Base-by-base conservation (phyloP, 305 asterid species). In the Fraxinus sp. region DNA sequence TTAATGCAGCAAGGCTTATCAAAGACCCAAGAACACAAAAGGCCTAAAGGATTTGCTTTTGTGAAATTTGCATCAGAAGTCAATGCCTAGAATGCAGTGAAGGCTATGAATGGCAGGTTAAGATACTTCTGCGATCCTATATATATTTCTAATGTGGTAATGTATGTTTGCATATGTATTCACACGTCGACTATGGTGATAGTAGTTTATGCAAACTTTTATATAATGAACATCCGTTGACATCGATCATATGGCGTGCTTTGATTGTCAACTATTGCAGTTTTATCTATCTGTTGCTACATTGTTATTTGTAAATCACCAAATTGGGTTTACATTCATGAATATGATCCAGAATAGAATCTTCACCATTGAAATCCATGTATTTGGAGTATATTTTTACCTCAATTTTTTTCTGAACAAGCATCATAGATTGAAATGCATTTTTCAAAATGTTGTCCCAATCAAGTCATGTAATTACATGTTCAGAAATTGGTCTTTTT, bases 31-130 rank as follows among this genome's bases (percentile, higher is more conserved):
- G 76, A 73, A 94, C 96, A 2, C 94, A 33, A 80, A 79, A 90
- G 97, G 88, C 93, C 91, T 30, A 94, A 92, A 83, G 97, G 98
- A 79, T 95, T 93, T 81, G 97, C 93, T 79, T 95, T 93, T 81
- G 94, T 92, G 33, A 88, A 83, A 86, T 94, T 92, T 88, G 91
- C 78, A 8, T 85, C 93, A 5, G 93, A 90, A 80, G 52, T 83
- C 59, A 91, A 91, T 80, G 97, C 97, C 30, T 92, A 82, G 64
- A 91, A 89, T 74, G 98, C 96, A 8, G 73, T 91, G 77, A 89
- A 84, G 84, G 88, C 93, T 83, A 76, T 94, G 89, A 92, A 88
- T 82, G 92, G 94, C 85, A 90, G 89, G 94, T 97, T 94, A 88
- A 35, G 11, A 28, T 28, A 3, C 37, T 68, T 66, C 7, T 68